Evolutionary conservation across 2,329 filamentous ascomycete genomes (phyloP).

Genomic region (Aspergillus neoniger): DNA sequence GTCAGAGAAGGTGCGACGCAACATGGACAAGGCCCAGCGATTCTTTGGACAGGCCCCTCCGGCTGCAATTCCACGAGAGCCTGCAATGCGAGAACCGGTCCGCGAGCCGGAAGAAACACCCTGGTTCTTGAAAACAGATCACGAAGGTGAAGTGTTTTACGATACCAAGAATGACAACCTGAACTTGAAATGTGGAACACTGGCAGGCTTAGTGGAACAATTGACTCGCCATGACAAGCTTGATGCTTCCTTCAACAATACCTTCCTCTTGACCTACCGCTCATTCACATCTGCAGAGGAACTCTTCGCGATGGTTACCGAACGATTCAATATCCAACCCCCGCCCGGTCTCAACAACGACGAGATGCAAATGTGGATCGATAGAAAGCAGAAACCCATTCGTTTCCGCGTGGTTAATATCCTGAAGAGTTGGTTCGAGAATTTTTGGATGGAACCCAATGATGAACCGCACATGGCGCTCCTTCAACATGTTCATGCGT

Average conservation of each 20-base stretch:
- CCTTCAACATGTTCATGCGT: conserved; percentile 84
- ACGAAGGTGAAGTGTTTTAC: conserved; percentile 86
- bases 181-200: conserved; percentile 81
- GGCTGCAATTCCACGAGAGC: conserved; percentile 40
- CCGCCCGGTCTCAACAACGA: conserved; percentile 73
- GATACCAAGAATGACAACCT: conserved; percentile 77
- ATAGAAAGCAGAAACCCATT: conserved; percentile 94
- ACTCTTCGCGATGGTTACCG: conserved; percentile 88
- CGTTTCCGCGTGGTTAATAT: conserved; percentile 97
- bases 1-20: conserved; percentile 43
- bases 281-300: conserved; percentile 92
- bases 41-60: conserved; percentile 52
- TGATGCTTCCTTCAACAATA: conserved; percentile 94
- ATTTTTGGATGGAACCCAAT: conserved; percentile 96
- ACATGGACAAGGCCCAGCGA: conserved; percentile 50
- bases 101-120: conserved; percentile 73
- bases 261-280: conserved; percentile 92
- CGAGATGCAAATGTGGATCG: conserved; percentile 85
- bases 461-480: conserved; percentile 83
- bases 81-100: conserved; percentile 42
- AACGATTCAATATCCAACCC: conserved; percentile 89
- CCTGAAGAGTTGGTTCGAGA: conserved; percentile 96
- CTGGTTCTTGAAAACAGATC: conserved; percentile 80
- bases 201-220: conserved; percentile 88
- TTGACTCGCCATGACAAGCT: conserved; percentile 93